phyloP scores from a whole-genome alignment of 176 grass and related monocot species.

The Musa schizocarpa region DNA sequence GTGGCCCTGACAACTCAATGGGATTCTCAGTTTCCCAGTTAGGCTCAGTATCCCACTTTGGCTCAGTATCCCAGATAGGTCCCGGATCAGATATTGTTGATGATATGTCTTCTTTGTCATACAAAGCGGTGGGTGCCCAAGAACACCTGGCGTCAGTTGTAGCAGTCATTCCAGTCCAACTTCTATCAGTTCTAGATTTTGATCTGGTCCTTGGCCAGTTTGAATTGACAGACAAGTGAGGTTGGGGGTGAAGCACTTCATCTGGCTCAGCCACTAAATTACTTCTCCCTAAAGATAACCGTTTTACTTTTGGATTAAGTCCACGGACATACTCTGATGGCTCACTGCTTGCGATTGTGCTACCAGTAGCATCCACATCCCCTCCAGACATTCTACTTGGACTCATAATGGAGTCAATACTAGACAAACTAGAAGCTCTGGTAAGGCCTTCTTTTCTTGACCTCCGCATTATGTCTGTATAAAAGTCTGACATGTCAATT shows the following conservation, averaged over 20 bases:
- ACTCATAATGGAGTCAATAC: conserved; percentile 96
- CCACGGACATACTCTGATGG: conserved; percentile 78
- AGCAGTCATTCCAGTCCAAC: conserved; percentile 34
- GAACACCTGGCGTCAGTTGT: conserved; percentile 50
- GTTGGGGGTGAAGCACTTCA: conserved; percentile 79
- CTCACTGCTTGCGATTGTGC: conserved; percentile 63
- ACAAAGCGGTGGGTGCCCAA: conserved; percentile 66
- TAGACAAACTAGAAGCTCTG: conserved; percentile 84
- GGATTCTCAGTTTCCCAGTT: conserved; percentile 59
- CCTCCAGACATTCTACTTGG: conserved; percentile 56
- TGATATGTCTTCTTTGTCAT: conserved; percentile 94
- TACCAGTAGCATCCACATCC: conserved; percentile 46
- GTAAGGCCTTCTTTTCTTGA: conserved; percentile 81
- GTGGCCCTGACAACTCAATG: conserved; percentile 52
- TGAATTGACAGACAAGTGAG: conserved; percentile 56
- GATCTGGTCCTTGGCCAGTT: conserved; percentile 84
- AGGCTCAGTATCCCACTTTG: conserved; percentile 60
- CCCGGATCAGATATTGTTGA: conserved; percentile 91
- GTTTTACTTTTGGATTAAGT: conserved; percentile 76
- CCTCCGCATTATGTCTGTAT: conserved; percentile 46
- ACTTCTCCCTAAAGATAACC: conserved; percentile 66
- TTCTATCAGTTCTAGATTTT: conserved; percentile 55
- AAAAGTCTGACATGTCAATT: conserved; percentile 39
- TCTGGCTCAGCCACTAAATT: conserved; percentile 94
- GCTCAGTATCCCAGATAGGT: conserved; percentile 72